phyloP scores from a whole-genome alignment of 257 asterid genomes.

The Rhazya stricta region DNA sequence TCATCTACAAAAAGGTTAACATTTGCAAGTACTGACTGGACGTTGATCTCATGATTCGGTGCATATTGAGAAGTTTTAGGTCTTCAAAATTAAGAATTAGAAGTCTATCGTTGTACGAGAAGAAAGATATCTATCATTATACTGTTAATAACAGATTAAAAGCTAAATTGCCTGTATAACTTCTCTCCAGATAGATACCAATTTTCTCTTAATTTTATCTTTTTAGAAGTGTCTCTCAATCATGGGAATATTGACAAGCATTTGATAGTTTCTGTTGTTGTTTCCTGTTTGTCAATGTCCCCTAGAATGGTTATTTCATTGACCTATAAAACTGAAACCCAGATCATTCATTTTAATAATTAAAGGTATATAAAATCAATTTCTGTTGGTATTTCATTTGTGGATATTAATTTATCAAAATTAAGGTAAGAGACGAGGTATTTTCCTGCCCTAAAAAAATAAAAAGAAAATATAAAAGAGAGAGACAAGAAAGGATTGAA shows the following conservation, averaged over 20 bases:
- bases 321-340: no score
- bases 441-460: no score
- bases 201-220: not conserved
- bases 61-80: not conserved
- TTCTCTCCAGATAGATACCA: not conserved
- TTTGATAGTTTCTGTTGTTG: no score
- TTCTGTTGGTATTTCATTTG: no score
- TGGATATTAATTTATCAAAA: no score
- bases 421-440: no score
- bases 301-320: no score
- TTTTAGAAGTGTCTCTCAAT: not conserved
- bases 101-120: not conserved
- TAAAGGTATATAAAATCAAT: no score
- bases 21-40: not conserved
- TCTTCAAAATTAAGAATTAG: not conserved
- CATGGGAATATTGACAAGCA: not conserved
- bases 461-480: no score
- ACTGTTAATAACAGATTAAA: not conserved
- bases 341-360: not conserved
- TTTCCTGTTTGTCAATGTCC: no score
- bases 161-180: not conserved
- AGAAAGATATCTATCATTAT: not conserved
- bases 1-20: not conserved
- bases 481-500: no score
- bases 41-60: not conserved